These are phyloP conservation scores for Ceratobasidium sp. DNA, from an alignment of 1,284 basidiomycete species.

Conservation along the genomic window DNA sequence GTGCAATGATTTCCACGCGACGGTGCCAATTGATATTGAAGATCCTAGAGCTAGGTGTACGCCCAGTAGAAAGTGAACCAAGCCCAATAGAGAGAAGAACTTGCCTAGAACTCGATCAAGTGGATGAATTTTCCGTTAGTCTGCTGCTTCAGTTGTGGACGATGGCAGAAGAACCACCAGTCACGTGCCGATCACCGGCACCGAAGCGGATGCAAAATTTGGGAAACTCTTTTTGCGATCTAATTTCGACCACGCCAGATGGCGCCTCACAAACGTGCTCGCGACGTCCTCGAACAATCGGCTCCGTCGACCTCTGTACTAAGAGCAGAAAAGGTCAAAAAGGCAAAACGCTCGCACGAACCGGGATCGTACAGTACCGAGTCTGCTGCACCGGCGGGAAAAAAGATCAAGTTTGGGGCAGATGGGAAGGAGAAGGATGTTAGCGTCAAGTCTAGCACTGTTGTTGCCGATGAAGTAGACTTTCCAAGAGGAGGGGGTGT, in stretches of 20 bases:
- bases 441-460: background rate
- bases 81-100: no score
- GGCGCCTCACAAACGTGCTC: slow-evolving; percentile 35
- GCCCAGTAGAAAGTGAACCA: no score
- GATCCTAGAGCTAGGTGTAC: no score
- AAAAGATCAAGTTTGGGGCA: slow-evolving; percentile 31
- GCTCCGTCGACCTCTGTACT: background rate
- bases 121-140: no score
- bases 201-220: slow-evolving; percentile 17
- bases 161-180: no score
- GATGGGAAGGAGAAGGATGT: slow-evolving; percentile 37
- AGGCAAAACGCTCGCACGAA: slow-evolving; percentile 26
- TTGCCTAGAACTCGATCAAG: no score
- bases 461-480: slow-evolving; percentile 76
- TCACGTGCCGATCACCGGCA: background rate
- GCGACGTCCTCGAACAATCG: background rate
- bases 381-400: slow-evolving; percentile 26
- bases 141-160: no score
- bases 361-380: slow-evolving; percentile 24
- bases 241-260: slow-evolving; percentile 22
- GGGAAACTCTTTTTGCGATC: slow-evolving; percentile 23
- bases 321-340: slow-evolving; percentile 11
- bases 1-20: no score
- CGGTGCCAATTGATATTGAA: no score
- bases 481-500: slow-evolving; percentile 89